Conservation (phyloP, 192 early-diverging fungal genomes). For the Paraglomus brasilianum region DNA sequence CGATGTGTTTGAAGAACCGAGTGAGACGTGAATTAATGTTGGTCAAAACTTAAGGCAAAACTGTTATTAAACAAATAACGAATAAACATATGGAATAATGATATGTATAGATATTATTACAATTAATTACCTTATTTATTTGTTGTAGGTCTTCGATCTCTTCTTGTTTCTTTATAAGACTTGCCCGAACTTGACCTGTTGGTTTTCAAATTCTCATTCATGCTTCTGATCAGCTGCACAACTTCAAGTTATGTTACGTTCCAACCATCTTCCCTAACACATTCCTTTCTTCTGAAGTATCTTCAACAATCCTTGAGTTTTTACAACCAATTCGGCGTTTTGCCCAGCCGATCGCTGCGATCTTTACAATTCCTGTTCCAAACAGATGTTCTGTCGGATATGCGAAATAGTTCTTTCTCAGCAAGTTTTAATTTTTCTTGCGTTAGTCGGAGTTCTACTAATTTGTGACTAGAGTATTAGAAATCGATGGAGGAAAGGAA, state of each 20-base stretch:
- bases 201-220: conserved; percentile 35
- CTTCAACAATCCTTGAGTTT: conserved; percentile 17
- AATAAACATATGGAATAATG: too few species aligned
- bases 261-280: conserved; percentile 26
- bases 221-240: conserved; percentile 25
- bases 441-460: conserved; percentile 14
- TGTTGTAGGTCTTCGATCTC: conserved; percentile 46
- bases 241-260: conserved; percentile 32
- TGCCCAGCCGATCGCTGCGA: conserved; percentile 11
- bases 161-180: conserved; percentile 45
- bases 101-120: neutral
- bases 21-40: neutral
- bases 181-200: conserved; percentile 41
- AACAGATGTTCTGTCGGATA: conserved; percentile 31
- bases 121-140: conserved; percentile 35
- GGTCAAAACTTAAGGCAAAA: neutral
- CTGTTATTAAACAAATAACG: neutral
- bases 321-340: conserved; percentile 15
- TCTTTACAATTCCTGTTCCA: conserved; percentile 33
- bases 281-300: conserved; percentile 9
- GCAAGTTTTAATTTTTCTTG: conserved; percentile 25
- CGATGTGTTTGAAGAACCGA: too few species aligned
- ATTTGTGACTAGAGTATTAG: conserved; percentile 27
- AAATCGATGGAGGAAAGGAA: conserved; percentile 1
- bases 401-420: conserved; percentile 36